Evolutionary conservation across 352 stramenopile species (phyloP).

Genomic region (Globisporangium recalcitrans): DNA sequence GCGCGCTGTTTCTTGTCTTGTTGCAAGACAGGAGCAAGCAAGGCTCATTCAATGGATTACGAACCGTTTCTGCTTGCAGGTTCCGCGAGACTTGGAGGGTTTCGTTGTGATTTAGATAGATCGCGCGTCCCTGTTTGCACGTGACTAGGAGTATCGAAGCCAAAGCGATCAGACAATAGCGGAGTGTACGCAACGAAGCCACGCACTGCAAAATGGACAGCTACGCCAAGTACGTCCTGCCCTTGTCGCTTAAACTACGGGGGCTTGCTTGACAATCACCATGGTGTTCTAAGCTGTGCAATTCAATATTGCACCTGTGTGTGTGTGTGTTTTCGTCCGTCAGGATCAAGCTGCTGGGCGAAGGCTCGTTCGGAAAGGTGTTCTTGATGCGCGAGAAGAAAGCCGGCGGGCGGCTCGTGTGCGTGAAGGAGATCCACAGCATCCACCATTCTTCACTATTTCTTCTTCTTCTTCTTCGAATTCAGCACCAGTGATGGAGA

Average conservation of each 20-base stretch:
- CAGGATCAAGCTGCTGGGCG: constrained; percentile 67
- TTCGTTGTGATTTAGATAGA: not conserved
- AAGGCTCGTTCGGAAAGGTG: constrained; percentile 88
- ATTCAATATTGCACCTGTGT: not conserved
- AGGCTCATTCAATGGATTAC: not conserved
- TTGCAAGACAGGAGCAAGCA: not conserved
- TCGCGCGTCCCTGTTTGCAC: not conserved
- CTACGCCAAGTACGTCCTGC: constrained; percentile 33
- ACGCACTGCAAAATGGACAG: constrained; percentile 26
- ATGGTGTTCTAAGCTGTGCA: not conserved
- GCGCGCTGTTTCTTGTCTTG: too few relatives aligned
- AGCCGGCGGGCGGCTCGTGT: constrained; percentile 56
- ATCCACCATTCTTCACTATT: constrained; percentile 18
- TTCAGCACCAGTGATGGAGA: constrained; percentile 31
- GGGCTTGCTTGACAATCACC: too few relatives aligned
- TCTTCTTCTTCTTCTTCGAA: not conserved
- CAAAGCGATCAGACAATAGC: too few relatives aligned
- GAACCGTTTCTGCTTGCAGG: not conserved
- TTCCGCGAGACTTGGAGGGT: not conserved
- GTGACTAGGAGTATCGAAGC: not conserved
- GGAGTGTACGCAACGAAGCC: not conserved
- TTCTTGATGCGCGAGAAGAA: constrained; percentile 87
- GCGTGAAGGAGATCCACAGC: constrained; percentile 82
- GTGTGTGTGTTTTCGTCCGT: not conserved
- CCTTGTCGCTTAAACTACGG: too few relatives aligned